Conservation (phyloP, 2,329 filamentous ascomycete genomes). For the Penicillium aurantiogriseum region DNA sequence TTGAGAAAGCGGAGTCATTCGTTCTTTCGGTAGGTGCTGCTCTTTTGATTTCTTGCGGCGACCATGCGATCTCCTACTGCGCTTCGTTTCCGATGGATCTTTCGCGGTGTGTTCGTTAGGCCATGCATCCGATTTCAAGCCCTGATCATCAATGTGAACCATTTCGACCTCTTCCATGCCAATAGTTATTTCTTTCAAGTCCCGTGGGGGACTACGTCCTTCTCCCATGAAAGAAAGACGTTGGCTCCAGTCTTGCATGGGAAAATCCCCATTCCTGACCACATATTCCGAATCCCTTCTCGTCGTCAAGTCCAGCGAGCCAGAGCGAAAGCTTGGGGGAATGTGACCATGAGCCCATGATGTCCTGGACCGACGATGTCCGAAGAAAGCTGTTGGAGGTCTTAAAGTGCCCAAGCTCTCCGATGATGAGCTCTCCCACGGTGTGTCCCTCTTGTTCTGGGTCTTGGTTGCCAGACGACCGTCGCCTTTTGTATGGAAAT, state of each 20-base stretch:
- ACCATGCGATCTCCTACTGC: not conserved
- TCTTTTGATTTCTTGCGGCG: slow-evolving; percentile 4
- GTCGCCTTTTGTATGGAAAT: slow-evolving; percentile 13
- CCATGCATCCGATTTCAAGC: not conserved
- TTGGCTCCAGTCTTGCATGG: not conserved
- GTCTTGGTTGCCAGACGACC: not conserved
- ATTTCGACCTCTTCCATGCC: slow-evolving; percentile 13
- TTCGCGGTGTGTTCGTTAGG: not conserved
- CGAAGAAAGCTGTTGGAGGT: not conserved
- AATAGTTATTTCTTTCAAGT: not conserved
- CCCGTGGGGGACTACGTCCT: not conserved
- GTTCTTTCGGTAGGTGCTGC: not conserved
- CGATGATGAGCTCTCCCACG: not conserved
- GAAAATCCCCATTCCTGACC: not conserved
- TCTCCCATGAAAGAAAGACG: not conserved
- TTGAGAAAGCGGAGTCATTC: slow-evolving; percentile 41
- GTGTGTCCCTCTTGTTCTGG: not conserved
- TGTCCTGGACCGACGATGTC: slow-evolving; percentile 2
- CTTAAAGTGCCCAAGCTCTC: not conserved
- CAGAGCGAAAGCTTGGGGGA: slow-evolving; percentile 13
- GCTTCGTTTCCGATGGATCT: not conserved
- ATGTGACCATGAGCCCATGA: slow-evolving; percentile 18
- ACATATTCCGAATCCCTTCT: not conserved
- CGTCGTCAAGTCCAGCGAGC: slow-evolving; percentile 1
- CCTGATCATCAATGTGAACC: not conserved